Evolutionary conservation across 140 eudicot species (phyloP), one percentile per base, ranked within the genome.

Genomic region (Cichorium intybus): DNA sequence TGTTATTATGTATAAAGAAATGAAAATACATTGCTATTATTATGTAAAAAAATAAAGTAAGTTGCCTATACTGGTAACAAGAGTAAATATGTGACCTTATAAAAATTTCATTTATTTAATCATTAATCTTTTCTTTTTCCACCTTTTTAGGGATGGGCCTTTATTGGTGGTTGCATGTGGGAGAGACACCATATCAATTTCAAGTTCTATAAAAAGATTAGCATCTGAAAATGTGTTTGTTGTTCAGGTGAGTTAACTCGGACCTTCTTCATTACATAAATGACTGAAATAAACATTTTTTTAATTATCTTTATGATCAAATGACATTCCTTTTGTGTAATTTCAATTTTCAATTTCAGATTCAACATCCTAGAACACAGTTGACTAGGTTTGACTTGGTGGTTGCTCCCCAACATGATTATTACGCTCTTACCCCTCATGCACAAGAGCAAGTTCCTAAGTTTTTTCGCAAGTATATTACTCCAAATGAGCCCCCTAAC

Each of bases 161-260:
- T 67, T 92, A 51, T 74, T 92, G 74, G 89, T 92, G 64, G 89
- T 92, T 62, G 98, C 98, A 66, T 92, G 95, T 79, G 98, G 98
- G 31, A 85, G 98, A 84, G 98, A 92, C 80, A 92, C 98, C 37
- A 83, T 92, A 61, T 85, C 98, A 21, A 77, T 85, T 69, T 84
- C 96, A 39, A 92, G 96, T 81, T 85, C 98, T 45, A 82, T 92
- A 73, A 92, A 80, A 64, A 84, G 79, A 69, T 75, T 92, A 70
- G 95, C 98, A 35, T 83, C 96, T 58, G 98, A 92, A 11, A 80
- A 74, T 75, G 96, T 88, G 66, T 92, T 92, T 79, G 96, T 92
- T 58, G 92, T 92, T 67, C 98, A 92, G 98, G 97, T 89, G 34
- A 51, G 86, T 72, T 21, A 59, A 59, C 41, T 62, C 52, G 45